Conservation (phyloP, 306 rosid species). For the Dalbergia oliveri region DNA sequence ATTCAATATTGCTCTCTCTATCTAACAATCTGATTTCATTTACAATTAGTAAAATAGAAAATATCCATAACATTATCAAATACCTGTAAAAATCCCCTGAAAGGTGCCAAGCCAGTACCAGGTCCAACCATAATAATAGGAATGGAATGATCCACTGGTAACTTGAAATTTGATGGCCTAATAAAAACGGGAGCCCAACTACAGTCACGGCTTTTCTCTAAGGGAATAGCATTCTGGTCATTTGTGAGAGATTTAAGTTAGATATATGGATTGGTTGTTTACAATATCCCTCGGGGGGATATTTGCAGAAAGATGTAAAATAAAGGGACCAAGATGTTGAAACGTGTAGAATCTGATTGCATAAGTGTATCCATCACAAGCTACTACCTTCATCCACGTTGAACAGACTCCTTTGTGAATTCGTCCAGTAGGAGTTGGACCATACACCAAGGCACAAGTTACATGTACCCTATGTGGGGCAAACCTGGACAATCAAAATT, state of each 20-base stretch:
- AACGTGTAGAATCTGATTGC: conserved; percentile 23
- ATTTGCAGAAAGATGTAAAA: conserved; percentile 13
- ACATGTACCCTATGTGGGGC: conserved; percentile 81
- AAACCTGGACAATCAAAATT: conserved; percentile 57
- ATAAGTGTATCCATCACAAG: conserved; percentile 20
- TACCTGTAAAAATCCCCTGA: conserved; percentile 98
- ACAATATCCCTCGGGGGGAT: conserved; percentile 20
- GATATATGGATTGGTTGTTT: conserved; percentile 32
- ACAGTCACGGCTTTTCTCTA: conserved; percentile 74
- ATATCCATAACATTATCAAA: conserved; percentile 18
- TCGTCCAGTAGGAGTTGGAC: conserved; percentile 90
- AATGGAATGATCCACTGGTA: conserved; percentile 74
- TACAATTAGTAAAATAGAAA: neutral
- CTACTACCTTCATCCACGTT: conserved; percentile 96
- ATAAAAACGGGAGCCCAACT: conserved; percentile 93
- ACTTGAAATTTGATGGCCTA: conserved; percentile 89
- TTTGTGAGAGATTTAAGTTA: conserved; percentile 46
- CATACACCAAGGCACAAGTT: conserved; percentile 92
- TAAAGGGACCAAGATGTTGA: conserved; percentile 4
- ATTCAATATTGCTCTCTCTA: conserved; percentile 15
- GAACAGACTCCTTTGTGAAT: conserved; percentile 97
- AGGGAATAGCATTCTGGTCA: conserved; percentile 78
- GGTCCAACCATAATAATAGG: conserved; percentile 96
- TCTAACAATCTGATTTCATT: conserved; percentile 37
- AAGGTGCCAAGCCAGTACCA: conserved; percentile 99